Percentiles rank a stretch among this genome's conserved stretches.
phyloP scores from a whole-genome alignment of 805 yeast species.

The Kockiozyma suomiensis region DNA sequence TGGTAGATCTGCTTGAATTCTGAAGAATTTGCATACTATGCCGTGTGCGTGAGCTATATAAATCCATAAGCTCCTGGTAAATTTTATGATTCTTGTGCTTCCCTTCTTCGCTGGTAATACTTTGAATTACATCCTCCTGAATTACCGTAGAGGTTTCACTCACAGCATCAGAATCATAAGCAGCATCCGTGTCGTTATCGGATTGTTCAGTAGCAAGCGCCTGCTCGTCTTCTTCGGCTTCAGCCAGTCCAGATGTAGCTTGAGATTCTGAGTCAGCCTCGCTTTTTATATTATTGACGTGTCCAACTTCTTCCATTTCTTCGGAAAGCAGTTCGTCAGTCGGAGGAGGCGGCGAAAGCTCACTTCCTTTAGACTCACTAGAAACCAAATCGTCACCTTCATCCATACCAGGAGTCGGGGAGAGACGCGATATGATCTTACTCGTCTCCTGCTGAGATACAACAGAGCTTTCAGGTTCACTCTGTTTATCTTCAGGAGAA shows the following conservation, averaged over 20 bases:
- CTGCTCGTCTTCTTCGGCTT: neutral
- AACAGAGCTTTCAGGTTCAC: too few relatives aligned
- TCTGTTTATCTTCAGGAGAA: neutral
- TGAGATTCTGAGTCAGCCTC: neutral
- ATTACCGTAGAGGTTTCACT: conserved; percentile 30
- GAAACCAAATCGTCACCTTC: neutral
- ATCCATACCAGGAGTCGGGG: neutral
- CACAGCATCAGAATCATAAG: conserved; percentile 18
- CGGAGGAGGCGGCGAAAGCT: conserved; percentile 1
- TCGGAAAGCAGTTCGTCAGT: conserved; percentile 1
- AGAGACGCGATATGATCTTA: neutral
- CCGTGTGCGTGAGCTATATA: conserved; percentile 29
- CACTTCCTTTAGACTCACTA: neutral
- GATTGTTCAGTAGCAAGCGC: neutral
- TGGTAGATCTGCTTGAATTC: neutral
- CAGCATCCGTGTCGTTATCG: conserved; percentile 3
- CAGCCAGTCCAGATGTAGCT: neutral
- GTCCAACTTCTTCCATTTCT: neutral
- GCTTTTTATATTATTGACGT: neutral
- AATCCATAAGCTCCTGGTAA: conserved; percentile 24
- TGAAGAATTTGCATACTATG: conserved; percentile 12
- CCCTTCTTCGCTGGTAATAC: conserved; percentile 13
- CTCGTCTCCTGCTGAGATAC: too few relatives aligned
- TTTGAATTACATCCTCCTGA: conserved; percentile 6
- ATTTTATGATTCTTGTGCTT: conserved; percentile 12